Evolutionary conservation across 1,284 basidiomycete species (phyloP), one percentile per base, ranked within the genome.

Genomic region (Marasmius oreades): DNA sequence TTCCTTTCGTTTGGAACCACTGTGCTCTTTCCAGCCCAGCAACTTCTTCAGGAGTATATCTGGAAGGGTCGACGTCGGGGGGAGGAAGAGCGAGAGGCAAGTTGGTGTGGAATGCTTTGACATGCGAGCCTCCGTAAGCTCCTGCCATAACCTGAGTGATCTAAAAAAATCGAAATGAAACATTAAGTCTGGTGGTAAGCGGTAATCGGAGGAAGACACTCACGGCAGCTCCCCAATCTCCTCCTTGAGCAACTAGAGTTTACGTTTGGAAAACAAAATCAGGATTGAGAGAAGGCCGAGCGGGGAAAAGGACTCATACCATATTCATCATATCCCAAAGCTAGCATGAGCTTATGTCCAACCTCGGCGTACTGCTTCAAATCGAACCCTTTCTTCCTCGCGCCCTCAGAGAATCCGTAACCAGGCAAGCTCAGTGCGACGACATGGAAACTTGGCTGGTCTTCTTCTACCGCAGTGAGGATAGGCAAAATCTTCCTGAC

Each of bases 401-500:
- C 63, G 28, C 59, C 78, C 43, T 82, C 70, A 0, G 81, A 82
- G 64, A 81, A 82, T 0, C 78, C 79, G 62, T 62, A 84, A 0
- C 78, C 77, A 7, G 82, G 82, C 8, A 83, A 64, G 55, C 77
- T 76, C 2, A 74, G 60, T 0, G 74, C 77, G 0, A 84, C 79
- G 8, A 84, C 77, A 57, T 77, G 75, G 61, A 83, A 76, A 68
- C 3, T 78, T 73, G 5, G 70, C 43, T 1, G 72, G 4, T 70
- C 0, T 70, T 65, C 1, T 68, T 63, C 0, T 4, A 31, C 26
- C 11, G 24, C 47, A 28, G 71, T 72, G 52, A 86, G 67, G 0
- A 83, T 60, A 0, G 84, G 81, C 0, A 85, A 66, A 0, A 85
- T 65, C 66, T 82, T 86, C 50, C 69, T 66, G 12, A 75, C 77